Evolutionary conservation across 83 land plant genomes (phyloP), one percentile per base, ranked within the genome.

Genomic region (Isoetes engelmannii): DNA sequence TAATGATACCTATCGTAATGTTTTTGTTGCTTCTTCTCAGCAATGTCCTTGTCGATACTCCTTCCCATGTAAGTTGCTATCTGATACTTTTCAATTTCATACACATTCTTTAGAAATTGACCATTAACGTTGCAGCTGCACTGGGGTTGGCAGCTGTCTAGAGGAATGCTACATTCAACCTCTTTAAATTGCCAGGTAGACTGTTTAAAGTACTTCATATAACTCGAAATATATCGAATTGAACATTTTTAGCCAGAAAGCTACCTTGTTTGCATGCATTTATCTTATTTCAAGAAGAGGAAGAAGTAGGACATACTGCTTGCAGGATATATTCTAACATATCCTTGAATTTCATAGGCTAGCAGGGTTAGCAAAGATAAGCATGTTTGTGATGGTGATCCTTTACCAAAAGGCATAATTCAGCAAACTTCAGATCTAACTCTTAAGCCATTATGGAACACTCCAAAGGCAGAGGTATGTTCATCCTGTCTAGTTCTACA

Each of bases 361-460:
- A 28, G 37, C 37, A 28, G 37, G 37, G 37, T 2, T 28, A 28
- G 37, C 37, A 28, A 2, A 28, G 37, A 28, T 28, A 28, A 28
- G 37, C 37, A 28, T 28, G 37, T 28, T 2, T 28, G 37, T 64
- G 93, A 86, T 28, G 83, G 69, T 72, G 88, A 79, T 21, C 47
- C 82, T 56, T 68, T 89, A 54, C 94, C 94, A 44, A 77, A 67
- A 77, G 91, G 88, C 3, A 84, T 89, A 43, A 75, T 87, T 9
- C 57, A 74, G 53, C 72, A 7, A 61, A 81, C 84, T 37, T 80
- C 91, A 45, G 72, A 89, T 70, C 69, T 87, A 64, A 84, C 84
- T 56, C 77, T 86, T 77, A 79, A 80, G 41, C 72, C 84, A 10
- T 68, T 89, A 37, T 74, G 80, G 83, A 82, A 81, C 21, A 13